These are phyloP conservation scores for Cryptosporidium meleagridis DNA, from an alignment of 169 alveolate species.

Conservation along the genomic window DNA sequence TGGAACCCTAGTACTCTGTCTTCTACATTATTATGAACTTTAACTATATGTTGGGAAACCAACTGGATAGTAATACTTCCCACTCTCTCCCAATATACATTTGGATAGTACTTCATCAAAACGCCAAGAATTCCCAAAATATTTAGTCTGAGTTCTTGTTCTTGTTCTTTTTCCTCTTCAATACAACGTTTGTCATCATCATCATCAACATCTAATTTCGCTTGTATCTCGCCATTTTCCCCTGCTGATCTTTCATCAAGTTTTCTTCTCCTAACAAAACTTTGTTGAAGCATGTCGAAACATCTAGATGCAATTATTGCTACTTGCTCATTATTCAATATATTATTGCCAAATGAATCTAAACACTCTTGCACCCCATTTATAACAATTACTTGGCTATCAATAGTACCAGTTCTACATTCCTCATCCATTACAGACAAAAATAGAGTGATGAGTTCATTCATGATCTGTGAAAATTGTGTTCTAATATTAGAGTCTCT, in stretches of 20 bases:
- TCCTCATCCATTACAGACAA: conserved; percentile 64
- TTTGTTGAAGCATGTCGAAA: conserved; percentile 69
- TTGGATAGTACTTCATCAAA: conserved; percentile 62
- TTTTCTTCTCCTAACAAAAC: conserved; percentile 61
- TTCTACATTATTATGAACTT: conserved; percentile 55
- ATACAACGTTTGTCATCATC: conserved; percentile 72
- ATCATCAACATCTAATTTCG: conserved; percentile 33
- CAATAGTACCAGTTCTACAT: conserved; percentile 58
- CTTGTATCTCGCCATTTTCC: conserved; percentile 12
- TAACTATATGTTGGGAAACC: conserved; percentile 51
- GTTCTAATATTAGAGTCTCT: conserved; percentile 30
- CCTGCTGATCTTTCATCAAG: conserved; percentile 43
- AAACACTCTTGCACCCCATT: conserved; percentile 58
- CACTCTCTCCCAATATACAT: conserved; percentile 59
- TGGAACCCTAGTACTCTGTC: conserved; percentile 70
- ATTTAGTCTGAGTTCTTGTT: conserved; percentile 64
- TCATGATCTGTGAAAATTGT: conserved; percentile 50
- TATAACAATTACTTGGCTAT: conserved; percentile 62
- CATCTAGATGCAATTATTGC: conserved; percentile 68
- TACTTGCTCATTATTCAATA: conserved; percentile 46
- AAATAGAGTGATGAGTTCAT: conserved; percentile 40
- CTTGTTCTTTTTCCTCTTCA: conserved; percentile 74
- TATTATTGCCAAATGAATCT: conserved; percentile 60
- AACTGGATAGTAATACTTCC: conserved; percentile 57
- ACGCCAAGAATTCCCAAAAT: conserved; percentile 64